These are phyloP conservation scores for Xylariales sp. DNA, from an alignment of 2,329 filamentous ascomycete species.

Conservation along the genomic window DNA sequence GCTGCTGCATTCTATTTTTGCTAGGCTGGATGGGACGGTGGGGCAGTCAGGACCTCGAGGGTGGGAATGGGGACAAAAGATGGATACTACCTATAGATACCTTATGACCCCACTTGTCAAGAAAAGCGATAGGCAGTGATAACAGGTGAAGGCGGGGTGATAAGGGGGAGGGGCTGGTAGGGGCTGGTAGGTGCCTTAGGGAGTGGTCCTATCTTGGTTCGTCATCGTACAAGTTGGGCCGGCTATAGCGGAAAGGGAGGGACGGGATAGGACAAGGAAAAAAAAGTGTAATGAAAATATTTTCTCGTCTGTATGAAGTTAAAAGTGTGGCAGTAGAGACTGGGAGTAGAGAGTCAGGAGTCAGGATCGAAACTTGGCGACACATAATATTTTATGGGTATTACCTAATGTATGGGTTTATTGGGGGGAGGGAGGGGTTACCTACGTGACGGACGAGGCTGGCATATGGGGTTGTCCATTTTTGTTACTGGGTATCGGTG, in stretches of 20 bases:
- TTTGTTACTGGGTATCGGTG: not conserved
- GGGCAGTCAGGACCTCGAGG: constrained; percentile 33
- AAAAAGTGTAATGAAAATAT: not conserved
- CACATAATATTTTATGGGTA: constrained; percentile 9
- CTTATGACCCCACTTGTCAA: constrained; percentile 31
- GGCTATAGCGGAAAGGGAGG: not conserved
- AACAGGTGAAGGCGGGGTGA: constrained; percentile 39
- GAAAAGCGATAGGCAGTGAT: constrained; percentile 31
- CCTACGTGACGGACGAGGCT: constrained; percentile 18
- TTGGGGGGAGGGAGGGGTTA: too few species aligned
- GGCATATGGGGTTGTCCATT: not conserved
- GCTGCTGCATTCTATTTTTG: not conserved
- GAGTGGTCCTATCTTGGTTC: constrained; percentile 36
- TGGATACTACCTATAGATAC: not conserved
- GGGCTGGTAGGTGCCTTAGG: not conserved
- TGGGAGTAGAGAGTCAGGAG: not conserved
- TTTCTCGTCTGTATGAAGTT: not conserved
- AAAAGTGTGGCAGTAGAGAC: not conserved
- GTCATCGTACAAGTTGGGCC: not conserved
- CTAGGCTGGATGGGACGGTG: constrained; percentile 32
- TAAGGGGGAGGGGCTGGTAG: constrained; percentile 30
- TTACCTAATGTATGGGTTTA: constrained; percentile 17
- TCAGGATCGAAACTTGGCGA: constrained; percentile 14
- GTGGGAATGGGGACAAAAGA: constrained; percentile 11
- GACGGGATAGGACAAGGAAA: not conserved